Base-by-base conservation (phyloP, 208 protist genomes). In the Crithidia mellificae region DNA sequence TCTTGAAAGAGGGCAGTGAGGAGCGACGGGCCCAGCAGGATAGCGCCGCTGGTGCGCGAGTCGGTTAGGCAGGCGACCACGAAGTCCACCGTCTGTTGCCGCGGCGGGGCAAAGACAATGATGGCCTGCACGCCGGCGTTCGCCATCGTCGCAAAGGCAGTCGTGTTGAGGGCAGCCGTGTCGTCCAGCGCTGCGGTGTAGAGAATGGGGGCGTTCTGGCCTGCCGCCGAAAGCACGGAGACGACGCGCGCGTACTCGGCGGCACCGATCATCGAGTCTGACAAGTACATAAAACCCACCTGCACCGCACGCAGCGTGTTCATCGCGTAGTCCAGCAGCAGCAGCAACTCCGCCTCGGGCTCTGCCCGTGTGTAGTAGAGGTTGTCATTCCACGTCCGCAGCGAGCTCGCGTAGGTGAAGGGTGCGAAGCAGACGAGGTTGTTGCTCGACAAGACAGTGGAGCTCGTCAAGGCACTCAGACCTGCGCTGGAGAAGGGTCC, bases 231-330 rank as follows among this genome's bases (percentile, higher is more conserved):
- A 15, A 86, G 43, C 55, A 58, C 20, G 22, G 41, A 12, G 25
- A 58, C 44, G 14, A 63, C 41, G 22, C 54, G 32, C 24, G 24
- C 30, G 50, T 80, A 80, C 61, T 83, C 76, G 20, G 8, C 24
- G 2, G 83, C 74, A 36, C 79, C 78, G 53, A 81, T 78, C 11
- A 52, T 34, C 1, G 77, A 47, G n/a, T 53, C 64, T 9, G 55
- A 57, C 53, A 87, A 66, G 71, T 84, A 83, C 81, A 87, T 90
- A 53, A 86, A 87, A 41, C 68, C 81, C 6, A 90, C 46, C 49
- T 77, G 77, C 2, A 68, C 46, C 19, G 62, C 58, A 19, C 68
- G 65, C 17, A 84, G 55, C 0, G n/a, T 38, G 38, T 65, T 76
- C 22, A 79, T 6, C 19, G 70, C 56, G 63, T 80, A 69, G 25